Conservation (phyloP, 495 filamentous ascomycete species). For the Bacidia rubella region DNA sequence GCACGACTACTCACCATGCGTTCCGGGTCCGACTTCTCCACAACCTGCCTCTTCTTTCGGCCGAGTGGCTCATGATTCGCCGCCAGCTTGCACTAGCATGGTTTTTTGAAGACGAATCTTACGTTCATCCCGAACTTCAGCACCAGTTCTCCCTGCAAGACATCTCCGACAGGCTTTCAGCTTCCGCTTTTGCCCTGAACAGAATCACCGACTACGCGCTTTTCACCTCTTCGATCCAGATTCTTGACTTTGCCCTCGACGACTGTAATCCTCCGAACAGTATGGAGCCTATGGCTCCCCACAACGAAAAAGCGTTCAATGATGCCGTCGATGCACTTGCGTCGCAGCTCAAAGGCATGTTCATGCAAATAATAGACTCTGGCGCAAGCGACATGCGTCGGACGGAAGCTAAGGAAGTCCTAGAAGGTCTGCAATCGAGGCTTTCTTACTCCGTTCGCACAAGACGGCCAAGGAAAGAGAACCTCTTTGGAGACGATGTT, state of each 20-base stretch:
- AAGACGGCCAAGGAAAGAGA: slow-evolving; percentile 42
- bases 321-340: slow-evolving; percentile 52
- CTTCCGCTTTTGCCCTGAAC: slow-evolving; percentile 35
- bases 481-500: slow-evolving; percentile 35
- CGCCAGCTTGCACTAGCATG: slow-evolving; percentile 63
- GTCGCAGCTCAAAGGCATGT: slow-evolving; percentile 47
- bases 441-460: slow-evolving; percentile 58
- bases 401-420: slow-evolving; percentile 55
- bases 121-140: slow-evolving; percentile 6
- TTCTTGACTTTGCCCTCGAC: slow-evolving; percentile 65
- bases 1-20: slow-evolving; percentile 32
- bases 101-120: slow-evolving; percentile 39
- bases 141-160: neutral
- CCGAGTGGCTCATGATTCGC: slow-evolving; percentile 46
- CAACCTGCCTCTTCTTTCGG: slow-evolving; percentile 39
- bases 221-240: slow-evolving; percentile 45
- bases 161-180: slow-evolving; percentile 31
- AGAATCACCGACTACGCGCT: slow-evolving; percentile 50
- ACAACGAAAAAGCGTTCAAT: slow-evolving; percentile 46
- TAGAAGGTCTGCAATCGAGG: slow-evolving; percentile 59
- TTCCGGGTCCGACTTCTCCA: slow-evolving; percentile 48
- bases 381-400: slow-evolving; percentile 58
- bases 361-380: slow-evolving; percentile 57
- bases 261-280: slow-evolving; percentile 30
- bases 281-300: slow-evolving; percentile 12